These are phyloP conservation scores for Lyophyllum shimeji DNA, from an alignment of 768 basidiomycete genomes.

Conservation along the genomic window DNA sequence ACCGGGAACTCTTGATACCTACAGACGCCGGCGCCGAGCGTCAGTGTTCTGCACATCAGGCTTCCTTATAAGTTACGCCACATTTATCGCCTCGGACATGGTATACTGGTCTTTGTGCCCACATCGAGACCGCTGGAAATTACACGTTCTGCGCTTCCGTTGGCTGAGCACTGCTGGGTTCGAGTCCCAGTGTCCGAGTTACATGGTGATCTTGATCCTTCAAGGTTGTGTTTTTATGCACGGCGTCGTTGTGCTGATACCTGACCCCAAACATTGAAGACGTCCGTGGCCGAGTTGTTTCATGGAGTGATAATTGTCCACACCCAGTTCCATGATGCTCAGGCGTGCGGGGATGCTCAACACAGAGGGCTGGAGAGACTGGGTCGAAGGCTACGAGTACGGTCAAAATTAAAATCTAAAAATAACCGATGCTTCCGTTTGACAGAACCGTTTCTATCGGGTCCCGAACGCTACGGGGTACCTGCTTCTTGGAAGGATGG, in stretches of 20 bases:
- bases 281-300: too few species aligned
- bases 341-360: not conserved
- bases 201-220: constrained; percentile 14
- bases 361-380: not conserved
- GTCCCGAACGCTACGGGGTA: not conserved
- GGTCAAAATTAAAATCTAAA: not conserved
- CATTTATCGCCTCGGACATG: constrained; percentile 5
- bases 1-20: not conserved
- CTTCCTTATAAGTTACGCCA: constrained; percentile 3
- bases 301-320: too few species aligned
- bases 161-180: constrained; percentile 4
- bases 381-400: too few species aligned
- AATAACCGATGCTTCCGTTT: not conserved
- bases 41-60: not conserved
- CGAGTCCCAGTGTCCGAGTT: constrained; percentile 7
- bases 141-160: not conserved
- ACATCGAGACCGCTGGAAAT: not conserved
- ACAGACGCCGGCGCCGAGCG: not conserved
- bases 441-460: not conserved
- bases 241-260: not conserved
- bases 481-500: too few species aligned
- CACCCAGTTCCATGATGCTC: too few species aligned
- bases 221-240: constrained; percentile 8
- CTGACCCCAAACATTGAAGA: not conserved
- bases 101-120: constrained; percentile 1